phyloP scores from a whole-genome alignment of 202 grass and related monocot species.

The Brachypodium distachyon region DNA sequence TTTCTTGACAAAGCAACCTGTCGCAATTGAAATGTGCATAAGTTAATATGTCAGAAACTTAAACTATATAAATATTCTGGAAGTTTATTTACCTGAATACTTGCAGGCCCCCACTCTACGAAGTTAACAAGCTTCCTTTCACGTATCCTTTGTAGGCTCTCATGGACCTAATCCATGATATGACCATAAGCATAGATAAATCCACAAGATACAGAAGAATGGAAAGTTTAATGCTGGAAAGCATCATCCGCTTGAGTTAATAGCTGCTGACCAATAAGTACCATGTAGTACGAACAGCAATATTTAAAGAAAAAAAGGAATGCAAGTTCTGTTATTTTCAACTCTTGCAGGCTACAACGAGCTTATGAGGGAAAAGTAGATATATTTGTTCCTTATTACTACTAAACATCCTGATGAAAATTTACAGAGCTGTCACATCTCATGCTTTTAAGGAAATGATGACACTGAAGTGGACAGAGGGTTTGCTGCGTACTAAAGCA shows the following conservation, averaged over 20 bases:
- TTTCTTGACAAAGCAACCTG: constrained; percentile 99
- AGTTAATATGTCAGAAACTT: not conserved
- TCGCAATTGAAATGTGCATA: not conserved
- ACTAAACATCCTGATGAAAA: not conserved
- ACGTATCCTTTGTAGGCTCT: constrained; percentile 94
- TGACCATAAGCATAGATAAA: constrained; percentile 20
- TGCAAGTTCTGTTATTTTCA: not conserved
- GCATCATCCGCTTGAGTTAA: not conserved
- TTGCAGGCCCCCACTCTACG: constrained; percentile 98
- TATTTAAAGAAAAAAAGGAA: not conserved
- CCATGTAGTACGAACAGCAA: not conserved
- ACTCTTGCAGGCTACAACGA: not conserved
- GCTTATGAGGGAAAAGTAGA: not conserved
- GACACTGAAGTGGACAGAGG: not conserved
- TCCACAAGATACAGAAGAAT: not conserved
- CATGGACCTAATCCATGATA: constrained; percentile 65
- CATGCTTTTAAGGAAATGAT: not conserved
- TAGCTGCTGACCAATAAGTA: not conserved
- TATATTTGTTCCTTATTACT: not conserved
- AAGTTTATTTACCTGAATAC: constrained; percentile 71
- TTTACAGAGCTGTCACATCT: not conserved
- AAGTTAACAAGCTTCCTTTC: constrained; percentile 99
- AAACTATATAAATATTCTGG: not conserved
- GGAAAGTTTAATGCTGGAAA: not conserved
- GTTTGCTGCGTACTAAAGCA: not conserved